Base-by-base conservation (phyloP, 345 rosid genomes). In the Kandelia obovata region DNA sequence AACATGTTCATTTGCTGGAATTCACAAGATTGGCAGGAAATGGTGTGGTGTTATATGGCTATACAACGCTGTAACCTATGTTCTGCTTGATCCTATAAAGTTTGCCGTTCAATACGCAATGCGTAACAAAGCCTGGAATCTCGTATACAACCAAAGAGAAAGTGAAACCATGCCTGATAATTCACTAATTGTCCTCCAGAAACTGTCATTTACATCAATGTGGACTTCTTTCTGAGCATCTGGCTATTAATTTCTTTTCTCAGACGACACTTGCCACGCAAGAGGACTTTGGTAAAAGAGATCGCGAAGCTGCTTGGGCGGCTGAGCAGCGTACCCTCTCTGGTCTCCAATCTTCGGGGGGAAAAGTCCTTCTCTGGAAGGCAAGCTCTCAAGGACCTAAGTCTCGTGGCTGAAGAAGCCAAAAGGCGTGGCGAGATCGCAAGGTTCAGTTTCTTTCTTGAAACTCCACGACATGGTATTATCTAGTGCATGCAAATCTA, bases 21-120 rank as follows among this genome's bases (percentile, higher is more conserved):
- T 90, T 51, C 64, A 62, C 35, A 78, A 81, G 51, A 86, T 87
- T 34, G 98, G 97, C 16, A 89, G 97, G 96, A 78, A 79, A 16
- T 91, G 98, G 92, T 67, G 83, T 1, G 92, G 88, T 19, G 88
- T 88, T 68, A 82, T 93, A 56, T 93, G 97, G 98, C 43, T 88
- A 20, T 93, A 78, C 82, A 91, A 88, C 80, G 79, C 87, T 21
- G 62, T 88, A 34, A 76, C 81, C 13, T 93, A 89, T 69, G 56
- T 82, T 77, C 62, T 88, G 53, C 92, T 91, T 66, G 98, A 93
- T 83, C 98, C 97, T 21, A 89, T 93, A 74, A 93, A 93, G 53
- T 86, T 91, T 20, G 77, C 72, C 10, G 96, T 91, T 53, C 81
- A 85, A 62, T 93, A 86, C 80, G 93, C 87, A 7, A 79, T 88